These are phyloP conservation scores for Parmelia sp. DNA, from an alignment of 495 filamentous ascomycete species.

Conservation along the genomic window DNA sequence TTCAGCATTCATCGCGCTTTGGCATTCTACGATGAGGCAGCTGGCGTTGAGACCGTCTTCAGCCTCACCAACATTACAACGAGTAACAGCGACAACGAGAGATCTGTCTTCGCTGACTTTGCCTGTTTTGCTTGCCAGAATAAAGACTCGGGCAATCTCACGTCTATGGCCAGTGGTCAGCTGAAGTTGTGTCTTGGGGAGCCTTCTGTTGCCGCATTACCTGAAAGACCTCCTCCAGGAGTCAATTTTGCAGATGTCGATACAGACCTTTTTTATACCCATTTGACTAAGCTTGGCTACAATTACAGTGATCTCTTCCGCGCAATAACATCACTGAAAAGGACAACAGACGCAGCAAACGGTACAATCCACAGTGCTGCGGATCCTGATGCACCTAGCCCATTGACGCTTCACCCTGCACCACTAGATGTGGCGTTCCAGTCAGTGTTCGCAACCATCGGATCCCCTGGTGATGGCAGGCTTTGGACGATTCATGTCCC, in stretches of 20 bases:
- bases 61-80: conserved; percentile 13
- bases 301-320: conserved; percentile 41
- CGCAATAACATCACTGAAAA: conserved; percentile 29
- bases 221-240: not conserved
- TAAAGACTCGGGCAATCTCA: not conserved
- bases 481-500: conserved; percentile 32
- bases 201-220: not conserved
- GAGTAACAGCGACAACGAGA: not conserved
- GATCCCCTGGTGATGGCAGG: conserved; percentile 29
- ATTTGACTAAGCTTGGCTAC: conserved; percentile 39
- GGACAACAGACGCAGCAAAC: conserved; percentile 3
- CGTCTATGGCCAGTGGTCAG: not conserved
- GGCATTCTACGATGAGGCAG: conserved; percentile 36
- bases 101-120: not conserved
- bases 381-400: not conserved
- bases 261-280: conserved; percentile 38
- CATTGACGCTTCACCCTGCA: conserved; percentile 33
- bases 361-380: not conserved
- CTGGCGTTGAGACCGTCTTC: conserved; percentile 38
- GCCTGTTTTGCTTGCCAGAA: not conserved
- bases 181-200: not conserved
- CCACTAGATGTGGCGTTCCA: conserved; percentile 40
- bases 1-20: conserved; percentile 44
- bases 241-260: conserved; percentile 26
- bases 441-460: conserved; percentile 37